Conservation (phyloP, 495 filamentous ascomycete genomes). For the Tuber brumale region DNA sequence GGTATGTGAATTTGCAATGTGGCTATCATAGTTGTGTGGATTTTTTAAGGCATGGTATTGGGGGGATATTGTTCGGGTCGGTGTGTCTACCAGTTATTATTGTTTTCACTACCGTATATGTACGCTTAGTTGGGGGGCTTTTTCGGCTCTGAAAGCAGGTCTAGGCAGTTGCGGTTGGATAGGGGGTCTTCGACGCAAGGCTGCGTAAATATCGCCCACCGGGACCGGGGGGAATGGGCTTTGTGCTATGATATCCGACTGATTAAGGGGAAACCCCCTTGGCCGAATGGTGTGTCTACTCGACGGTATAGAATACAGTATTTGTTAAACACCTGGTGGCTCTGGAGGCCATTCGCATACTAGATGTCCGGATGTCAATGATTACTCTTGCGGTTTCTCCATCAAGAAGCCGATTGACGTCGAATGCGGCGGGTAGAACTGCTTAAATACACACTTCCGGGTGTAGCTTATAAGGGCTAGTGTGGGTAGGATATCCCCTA, state of each 20-base stretch:
- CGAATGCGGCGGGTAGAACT: background rate
- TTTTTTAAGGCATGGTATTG: background rate
- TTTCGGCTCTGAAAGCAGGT: background rate
- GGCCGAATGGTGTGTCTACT: background rate
- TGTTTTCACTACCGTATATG: background rate
- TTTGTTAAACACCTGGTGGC: background rate
- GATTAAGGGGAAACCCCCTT: background rate
- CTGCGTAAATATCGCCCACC: background rate
- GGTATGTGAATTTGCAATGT: background rate
- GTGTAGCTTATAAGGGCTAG: background rate
- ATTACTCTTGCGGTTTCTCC: background rate
- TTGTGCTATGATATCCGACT: background rate
- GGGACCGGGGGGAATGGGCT: no score
- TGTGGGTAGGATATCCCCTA: background rate
- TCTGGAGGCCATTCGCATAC: background rate
- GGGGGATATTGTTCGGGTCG: background rate
- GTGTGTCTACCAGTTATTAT: no score
- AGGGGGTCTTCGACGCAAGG: background rate
- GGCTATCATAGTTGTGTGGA: background rate
- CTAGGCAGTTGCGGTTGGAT: background rate
- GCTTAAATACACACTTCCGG: background rate
- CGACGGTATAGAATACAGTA: background rate
- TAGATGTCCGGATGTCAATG: background rate
- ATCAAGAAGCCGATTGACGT: background rate
- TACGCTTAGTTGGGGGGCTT: background rate